phyloP scores from a whole-genome alignment of 805 yeast species.

The Pichia scutulata region DNA sequence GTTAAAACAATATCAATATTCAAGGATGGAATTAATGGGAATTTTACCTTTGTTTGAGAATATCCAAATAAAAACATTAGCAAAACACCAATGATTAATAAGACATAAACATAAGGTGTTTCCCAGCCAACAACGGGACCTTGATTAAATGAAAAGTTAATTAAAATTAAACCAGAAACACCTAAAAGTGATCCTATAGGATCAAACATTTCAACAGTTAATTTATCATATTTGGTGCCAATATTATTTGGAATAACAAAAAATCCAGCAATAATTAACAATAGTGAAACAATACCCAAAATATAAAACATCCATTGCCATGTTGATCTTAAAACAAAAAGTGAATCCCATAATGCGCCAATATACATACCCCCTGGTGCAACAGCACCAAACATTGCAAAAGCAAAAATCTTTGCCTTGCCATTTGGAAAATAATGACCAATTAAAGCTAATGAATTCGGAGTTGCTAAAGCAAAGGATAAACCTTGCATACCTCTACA shows the following conservation, averaged over 20 bases:
- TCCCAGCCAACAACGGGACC: conserved; percentile 70
- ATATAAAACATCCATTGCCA: conserved; percentile 61
- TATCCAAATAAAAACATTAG: conserved; percentile 38
- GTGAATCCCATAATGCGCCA: conserved; percentile 46
- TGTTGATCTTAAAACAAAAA: conserved; percentile 37
- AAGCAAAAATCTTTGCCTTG: conserved; percentile 42
- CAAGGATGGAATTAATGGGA: conserved; percentile 34
- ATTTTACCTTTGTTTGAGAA: conserved; percentile 34
- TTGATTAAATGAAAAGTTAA: conserved; percentile 69
- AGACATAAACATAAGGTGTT: conserved; percentile 45
- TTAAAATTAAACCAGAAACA: conserved; percentile 49
- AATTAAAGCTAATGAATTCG: conserved; percentile 52
- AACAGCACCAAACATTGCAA: conserved; percentile 50
- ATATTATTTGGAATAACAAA: conserved; percentile 32
- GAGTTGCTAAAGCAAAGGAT: conserved; percentile 52
- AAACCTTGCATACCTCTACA: conserved; percentile 60
- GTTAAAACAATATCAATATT: conserved; percentile 39
- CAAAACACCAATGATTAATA: conserved; percentile 44
- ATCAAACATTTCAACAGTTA: conserved; percentile 31
- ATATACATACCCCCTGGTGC: conserved; percentile 57
- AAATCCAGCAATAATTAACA: conserved; percentile 27
- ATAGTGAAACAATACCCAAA: conserved; percentile 33
- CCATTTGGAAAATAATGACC: conserved; percentile 43
- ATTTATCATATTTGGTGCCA: conserved; percentile 10
- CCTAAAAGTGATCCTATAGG: conserved; percentile 50